A percentile compares a stretch with the other conserved stretches of the same genome.
phyloP scores from a whole-genome alignment of 192 early-diverging fungal genomes.

The Martensiomyces pterosporus region DNA sequence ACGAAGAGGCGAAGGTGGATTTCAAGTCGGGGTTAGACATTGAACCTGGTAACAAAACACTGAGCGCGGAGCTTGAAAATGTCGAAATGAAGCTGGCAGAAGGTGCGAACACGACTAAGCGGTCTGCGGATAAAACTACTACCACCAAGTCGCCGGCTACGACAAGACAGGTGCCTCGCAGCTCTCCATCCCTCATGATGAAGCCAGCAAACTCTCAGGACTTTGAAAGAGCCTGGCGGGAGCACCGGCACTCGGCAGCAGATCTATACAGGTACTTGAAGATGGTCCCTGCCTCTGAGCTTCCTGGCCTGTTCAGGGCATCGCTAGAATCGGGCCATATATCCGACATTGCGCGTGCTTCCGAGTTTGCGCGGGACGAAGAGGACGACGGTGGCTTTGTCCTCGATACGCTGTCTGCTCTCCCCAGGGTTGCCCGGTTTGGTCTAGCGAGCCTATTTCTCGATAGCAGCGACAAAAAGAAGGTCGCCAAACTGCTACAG shows the following conservation, averaged over 20 bases:
- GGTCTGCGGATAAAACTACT: too few relatives aligned
- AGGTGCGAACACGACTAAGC: neutral
- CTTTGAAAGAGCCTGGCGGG: constrained; percentile 21
- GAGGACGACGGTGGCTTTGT: constrained; percentile 3
- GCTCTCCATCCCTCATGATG: neutral
- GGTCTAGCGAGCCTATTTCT: constrained; percentile 12
- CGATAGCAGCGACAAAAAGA: constrained; percentile 3
- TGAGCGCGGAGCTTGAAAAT: constrained; percentile 10
- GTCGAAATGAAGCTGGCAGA: neutral
- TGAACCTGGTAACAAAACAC: constrained; percentile 8
- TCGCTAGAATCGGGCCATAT: constrained; percentile 11
- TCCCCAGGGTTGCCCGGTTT: constrained; percentile 8
- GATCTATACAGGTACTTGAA: constrained; percentile 12
- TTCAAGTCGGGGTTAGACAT: constrained; percentile 4
- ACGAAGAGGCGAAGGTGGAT: constrained; percentile 8
- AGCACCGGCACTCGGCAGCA: constrained; percentile 1
- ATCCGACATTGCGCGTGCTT: constrained; percentile 1
- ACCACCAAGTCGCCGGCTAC: too few relatives aligned
- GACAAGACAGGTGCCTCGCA: too few relatives aligned
- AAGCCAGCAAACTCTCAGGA: constrained; percentile 3
- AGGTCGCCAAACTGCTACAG: neutral
- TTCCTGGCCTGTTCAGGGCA: constrained; percentile 12
- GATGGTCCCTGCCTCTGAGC: neutral
- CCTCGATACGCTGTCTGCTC: neutral
- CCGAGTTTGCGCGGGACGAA: constrained; percentile 1